Evolutionary conservation across 1,139 yeast species (phyloP).

Genomic region (Saccharomyces hybrid): DNA sequence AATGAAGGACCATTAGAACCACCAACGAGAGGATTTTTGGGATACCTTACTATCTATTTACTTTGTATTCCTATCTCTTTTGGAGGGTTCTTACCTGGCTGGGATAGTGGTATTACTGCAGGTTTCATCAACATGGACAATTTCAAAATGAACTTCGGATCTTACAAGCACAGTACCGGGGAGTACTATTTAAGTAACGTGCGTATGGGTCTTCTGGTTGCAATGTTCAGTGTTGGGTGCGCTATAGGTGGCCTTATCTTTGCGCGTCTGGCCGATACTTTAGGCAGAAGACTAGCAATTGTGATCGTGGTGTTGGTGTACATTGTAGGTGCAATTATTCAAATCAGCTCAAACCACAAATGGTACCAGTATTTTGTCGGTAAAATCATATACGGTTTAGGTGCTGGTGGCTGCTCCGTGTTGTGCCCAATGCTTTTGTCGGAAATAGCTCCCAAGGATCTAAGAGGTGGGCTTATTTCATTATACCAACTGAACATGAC

Average conservation of each 20-base stretch:
- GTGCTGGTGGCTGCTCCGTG: conserved; percentile 53
- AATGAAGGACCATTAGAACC: background rate
- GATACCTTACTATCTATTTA: background rate
- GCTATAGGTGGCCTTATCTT: conserved; percentile 52
- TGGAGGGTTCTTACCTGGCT: conserved; percentile 35
- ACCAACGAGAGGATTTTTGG: background rate
- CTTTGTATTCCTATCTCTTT: background rate
- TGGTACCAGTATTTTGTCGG: conserved; percentile 51
- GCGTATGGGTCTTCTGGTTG: conserved; percentile 51
- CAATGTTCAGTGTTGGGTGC: conserved; percentile 60
- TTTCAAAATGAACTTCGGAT: conserved; percentile 46
- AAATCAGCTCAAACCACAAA: conserved; percentile 43
- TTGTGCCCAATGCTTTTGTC: conserved; percentile 54
- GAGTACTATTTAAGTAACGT: conserved; percentile 38
- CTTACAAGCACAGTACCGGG: conserved; percentile 30
- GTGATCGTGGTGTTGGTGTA: conserved; percentile 47
- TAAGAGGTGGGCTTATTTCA: conserved; percentile 57
- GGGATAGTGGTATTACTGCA: conserved; percentile 68
- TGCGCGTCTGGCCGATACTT: conserved; percentile 45
- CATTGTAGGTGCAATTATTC: conserved; percentile 52
- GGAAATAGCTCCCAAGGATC: conserved; percentile 54
- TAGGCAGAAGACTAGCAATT: conserved; percentile 53
- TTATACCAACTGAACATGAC: conserved; percentile 56
- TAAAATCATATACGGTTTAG: conserved; percentile 52
- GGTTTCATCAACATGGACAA: conserved; percentile 66